Percentiles rank a stretch among this genome's conserved stretches.
These are phyloP conservation scores for Fusarium sp. DNA, from an alignment of 2,329 filamentous ascomycete species.

Conservation along the genomic window DNA sequence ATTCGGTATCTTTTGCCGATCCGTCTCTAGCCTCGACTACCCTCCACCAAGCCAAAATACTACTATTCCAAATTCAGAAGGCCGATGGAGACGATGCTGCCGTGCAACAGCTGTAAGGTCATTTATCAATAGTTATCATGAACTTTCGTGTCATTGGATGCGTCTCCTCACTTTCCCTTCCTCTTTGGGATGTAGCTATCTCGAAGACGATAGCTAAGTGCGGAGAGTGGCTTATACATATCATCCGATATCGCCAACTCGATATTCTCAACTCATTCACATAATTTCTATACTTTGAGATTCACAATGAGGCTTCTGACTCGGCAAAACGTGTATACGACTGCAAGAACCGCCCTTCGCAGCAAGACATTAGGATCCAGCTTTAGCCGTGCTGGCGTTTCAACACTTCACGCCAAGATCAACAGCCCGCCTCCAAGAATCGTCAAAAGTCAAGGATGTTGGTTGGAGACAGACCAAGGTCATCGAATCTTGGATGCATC, in stretches of 20 bases:
- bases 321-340: fast-evolving
- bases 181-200: neutral
- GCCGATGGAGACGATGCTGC: constrained; percentile 28
- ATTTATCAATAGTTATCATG: constrained; percentile 2
- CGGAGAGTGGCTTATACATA: constrained; percentile 4
- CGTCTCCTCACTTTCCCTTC: constrained; percentile 4
- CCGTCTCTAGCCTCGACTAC: constrained; percentile 10
- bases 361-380: fast-evolving
- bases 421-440: constrained; percentile 24
- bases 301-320: neutral
- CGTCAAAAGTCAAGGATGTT: constrained; percentile 16
- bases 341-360: neutral
- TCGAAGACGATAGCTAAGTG: neutral
- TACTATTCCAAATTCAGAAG: constrained; percentile 24
- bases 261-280: too few relatives aligned
- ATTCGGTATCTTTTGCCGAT: neutral
- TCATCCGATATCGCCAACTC: neutral
- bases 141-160: constrained; percentile 5
- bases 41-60: neutral
- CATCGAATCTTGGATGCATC: constrained; percentile 24
- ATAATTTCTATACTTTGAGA: fast-evolving
- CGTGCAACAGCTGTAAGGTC: neutral
- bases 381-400: neutral
- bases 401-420: constrained; percentile 30
- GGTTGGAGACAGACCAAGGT: constrained; percentile 23